Evolutionary conservation across 305 asterid genomes (phyloP).

Genomic region (Plantago coronopus): DNA sequence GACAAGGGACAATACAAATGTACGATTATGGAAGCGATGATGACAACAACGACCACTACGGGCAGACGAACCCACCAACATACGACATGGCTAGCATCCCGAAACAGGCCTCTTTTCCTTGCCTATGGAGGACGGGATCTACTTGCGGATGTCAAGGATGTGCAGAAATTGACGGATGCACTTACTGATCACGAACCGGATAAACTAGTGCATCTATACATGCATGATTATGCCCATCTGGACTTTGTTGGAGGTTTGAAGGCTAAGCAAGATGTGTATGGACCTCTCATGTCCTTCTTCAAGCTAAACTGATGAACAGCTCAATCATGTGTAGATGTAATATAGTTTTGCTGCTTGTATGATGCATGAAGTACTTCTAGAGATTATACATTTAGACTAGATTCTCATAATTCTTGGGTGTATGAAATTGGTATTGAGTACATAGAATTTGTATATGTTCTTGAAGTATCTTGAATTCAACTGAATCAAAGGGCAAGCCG

Average conservation of each 20-base stretch:
- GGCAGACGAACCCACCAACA: slow-evolving; percentile 52
- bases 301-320: no score
- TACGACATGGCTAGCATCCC: slow-evolving; percentile 55
- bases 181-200: slow-evolving; percentile 44
- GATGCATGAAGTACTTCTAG: no score
- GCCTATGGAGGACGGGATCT: slow-evolving; percentile 63
- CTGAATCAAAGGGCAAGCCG: no score
- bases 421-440: no score
- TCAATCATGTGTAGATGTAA: no score
- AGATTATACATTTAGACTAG: no score
- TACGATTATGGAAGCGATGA: slow-evolving; percentile 28
- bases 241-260: slow-evolving; percentile 43
- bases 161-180: slow-evolving; percentile 33
- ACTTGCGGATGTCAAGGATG: slow-evolving; percentile 59
- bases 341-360: no score
- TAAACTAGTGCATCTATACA: slow-evolving; percentile 36
- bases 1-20: slow-evolving; percentile 55
- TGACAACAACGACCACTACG: slow-evolving; percentile 50
- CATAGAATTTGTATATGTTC: no score
- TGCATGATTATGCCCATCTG: slow-evolving; percentile 45
- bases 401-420: no score
- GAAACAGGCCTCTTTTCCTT: slow-evolving; percentile 51
- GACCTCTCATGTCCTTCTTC: slow-evolving; percentile 41
- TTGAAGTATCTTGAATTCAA: no score
- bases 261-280: slow-evolving; percentile 30